A percentile compares a stretch with the other conserved stretches of the same genome.
phyloP scores from a whole-genome alignment of 1,139 yeast species.

The Protomyces pachydermus region DNA sequence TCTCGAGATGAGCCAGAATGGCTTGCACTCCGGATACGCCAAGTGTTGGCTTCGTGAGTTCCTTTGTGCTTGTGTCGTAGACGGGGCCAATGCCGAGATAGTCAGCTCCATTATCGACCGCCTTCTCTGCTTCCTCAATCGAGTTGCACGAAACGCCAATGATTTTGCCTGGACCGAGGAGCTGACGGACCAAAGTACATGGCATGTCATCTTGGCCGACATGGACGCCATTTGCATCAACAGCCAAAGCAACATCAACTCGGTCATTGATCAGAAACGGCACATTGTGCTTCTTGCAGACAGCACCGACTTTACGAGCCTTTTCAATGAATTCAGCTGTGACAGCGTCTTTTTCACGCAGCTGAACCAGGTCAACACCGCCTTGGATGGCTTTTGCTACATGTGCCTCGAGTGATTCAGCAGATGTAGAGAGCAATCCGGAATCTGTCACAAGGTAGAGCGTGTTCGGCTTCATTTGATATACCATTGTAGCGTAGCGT shows the following conservation, averaged over 20 bases:
- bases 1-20: slow-evolving; percentile 43
- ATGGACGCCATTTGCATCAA: slow-evolving; percentile 88
- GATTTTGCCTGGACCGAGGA: slow-evolving; percentile 69
- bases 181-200: slow-evolving; percentile 52
- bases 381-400: slow-evolving; percentile 56
- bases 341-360: slow-evolving; percentile 71
- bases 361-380: slow-evolving; percentile 78
- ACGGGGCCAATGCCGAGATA: slow-evolving; percentile 86
- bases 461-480: slow-evolving; percentile 40
- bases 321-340: slow-evolving; percentile 62
- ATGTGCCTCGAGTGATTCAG: slow-evolving; percentile 49
- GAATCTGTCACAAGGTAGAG: slow-evolving; percentile 80
- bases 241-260: slow-evolving; percentile 82
- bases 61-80: slow-evolving; percentile 69
- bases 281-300: slow-evolving; percentile 56
- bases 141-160: slow-evolving; percentile 73
- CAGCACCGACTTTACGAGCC: slow-evolving; percentile 56
- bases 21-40: slow-evolving; percentile 66
- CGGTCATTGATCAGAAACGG: slow-evolving; percentile 86
- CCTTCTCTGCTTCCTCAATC: slow-evolving; percentile 54
- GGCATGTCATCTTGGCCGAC: slow-evolving; percentile 87
- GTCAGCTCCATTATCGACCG: slow-evolving; percentile 58
- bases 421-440: slow-evolving; percentile 58
- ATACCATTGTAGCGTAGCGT: neutral
- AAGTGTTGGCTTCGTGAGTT: slow-evolving; percentile 48